These are phyloP conservation scores for Tolypocladium paradoxum DNA, from an alignment of 2,329 filamentous ascomycete species.

Conservation along the genomic window DNA sequence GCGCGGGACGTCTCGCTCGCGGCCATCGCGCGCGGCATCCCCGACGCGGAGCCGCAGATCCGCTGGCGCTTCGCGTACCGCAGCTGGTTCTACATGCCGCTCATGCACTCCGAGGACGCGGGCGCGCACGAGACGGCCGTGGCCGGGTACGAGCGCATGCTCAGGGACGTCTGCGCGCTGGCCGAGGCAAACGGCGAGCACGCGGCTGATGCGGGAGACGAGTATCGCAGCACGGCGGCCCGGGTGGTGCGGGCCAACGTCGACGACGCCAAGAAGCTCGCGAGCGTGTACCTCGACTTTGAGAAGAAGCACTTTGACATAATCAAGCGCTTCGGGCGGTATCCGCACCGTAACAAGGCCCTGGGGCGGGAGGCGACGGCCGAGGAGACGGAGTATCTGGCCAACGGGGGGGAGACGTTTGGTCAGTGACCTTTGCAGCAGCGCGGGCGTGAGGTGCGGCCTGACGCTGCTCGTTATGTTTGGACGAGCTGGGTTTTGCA, in stretches of 20 bases:
- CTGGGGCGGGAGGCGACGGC: constrained; percentile 36
- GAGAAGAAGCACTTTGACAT: constrained; percentile 37
- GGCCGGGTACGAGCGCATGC: constrained; percentile 18
- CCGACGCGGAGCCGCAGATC: constrained; percentile 13
- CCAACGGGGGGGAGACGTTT: constrained; percentile 31
- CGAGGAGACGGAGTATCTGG: constrained; percentile 40
- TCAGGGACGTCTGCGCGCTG: constrained; percentile 21
- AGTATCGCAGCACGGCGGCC: constrained; percentile 15
- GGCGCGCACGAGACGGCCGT: constrained; percentile 29
- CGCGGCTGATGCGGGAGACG: constrained; percentile 6
- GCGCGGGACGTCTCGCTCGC: constrained; percentile 29
- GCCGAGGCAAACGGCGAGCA: constrained; percentile 12
- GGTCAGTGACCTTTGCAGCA: background rate
- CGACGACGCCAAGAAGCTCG: constrained; percentile 14
- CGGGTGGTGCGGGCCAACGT: constrained; percentile 14
- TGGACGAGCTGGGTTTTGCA: no score
- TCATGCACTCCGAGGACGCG: constrained; percentile 47
- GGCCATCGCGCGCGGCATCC: constrained; percentile 22
- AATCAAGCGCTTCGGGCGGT: constrained; percentile 43
- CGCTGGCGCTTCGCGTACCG: constrained; percentile 28
- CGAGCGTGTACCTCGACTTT: constrained; percentile 16
- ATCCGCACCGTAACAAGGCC: constrained; percentile 45
- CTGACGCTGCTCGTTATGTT: no score
- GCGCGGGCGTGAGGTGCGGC: no score
- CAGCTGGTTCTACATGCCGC: constrained; percentile 48